Evolutionary conservation across 208 protist species (phyloP).

Genomic region (Pavlovales sp.): DNA sequence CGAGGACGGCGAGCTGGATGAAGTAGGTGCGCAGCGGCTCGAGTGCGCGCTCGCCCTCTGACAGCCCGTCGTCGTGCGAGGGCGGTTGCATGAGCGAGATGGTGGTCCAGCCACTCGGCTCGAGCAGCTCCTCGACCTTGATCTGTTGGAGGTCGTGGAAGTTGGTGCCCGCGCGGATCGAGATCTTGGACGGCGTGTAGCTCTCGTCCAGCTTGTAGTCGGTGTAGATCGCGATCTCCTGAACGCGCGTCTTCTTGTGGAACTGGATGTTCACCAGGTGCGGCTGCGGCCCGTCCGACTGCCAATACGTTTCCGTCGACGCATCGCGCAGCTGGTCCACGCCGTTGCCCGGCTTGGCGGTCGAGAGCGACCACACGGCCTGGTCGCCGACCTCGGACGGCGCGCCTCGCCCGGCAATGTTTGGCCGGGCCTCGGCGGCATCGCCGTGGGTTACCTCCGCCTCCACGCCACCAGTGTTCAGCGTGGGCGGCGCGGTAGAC

Average conservation of each 20-base stretch:
- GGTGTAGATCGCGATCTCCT: constrained; percentile 55
- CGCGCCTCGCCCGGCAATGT: no score
- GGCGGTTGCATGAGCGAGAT: constrained; percentile 54
- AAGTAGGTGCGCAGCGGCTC: constrained; percentile 45
- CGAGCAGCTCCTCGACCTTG: constrained; percentile 59
- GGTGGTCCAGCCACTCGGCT: constrained; percentile 66
- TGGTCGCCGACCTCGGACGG: constrained; percentile 66
- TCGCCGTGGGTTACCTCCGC: no score
- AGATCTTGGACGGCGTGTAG: constrained; percentile 70
- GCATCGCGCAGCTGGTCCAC: constrained; percentile 70
- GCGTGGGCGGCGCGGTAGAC: no score
- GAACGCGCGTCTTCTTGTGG: constrained; percentile 60
- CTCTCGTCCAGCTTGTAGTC: constrained; percentile 71
- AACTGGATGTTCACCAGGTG: constrained; percentile 75
- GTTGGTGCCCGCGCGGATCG: constrained; percentile 59
- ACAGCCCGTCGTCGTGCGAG: not conserved
- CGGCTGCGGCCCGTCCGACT: constrained; percentile 69
- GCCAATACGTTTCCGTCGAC: constrained; percentile 72
- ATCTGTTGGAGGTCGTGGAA: constrained; percentile 67
- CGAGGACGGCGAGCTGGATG: constrained; percentile 66
- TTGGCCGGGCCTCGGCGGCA: no score
- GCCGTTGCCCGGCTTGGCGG: constrained; percentile 70
- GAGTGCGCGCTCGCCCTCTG: not conserved
- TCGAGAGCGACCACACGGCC: constrained; percentile 68
- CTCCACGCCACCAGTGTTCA: no score